Evolutionary conservation across 768 basidiomycete genomes (phyloP).

Genomic region (Gloeostereum incarnatum): DNA sequence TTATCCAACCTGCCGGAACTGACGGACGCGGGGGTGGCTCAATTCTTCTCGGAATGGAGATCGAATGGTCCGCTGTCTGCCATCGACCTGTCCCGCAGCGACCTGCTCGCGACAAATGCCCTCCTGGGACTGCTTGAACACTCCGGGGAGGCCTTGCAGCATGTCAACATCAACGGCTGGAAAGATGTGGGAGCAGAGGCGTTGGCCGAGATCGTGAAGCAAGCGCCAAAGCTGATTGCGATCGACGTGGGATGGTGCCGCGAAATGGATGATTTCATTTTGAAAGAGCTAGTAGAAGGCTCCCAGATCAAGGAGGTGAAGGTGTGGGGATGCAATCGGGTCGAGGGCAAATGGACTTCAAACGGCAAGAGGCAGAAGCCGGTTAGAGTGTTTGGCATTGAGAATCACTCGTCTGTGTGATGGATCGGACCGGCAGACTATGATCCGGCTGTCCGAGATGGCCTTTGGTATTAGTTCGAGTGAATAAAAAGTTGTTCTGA

Average conservation of each 20-base stretch:
- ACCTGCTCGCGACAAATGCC: conserved; percentile 38
- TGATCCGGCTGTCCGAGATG: conserved; percentile 3
- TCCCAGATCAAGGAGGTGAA: conserved; percentile 32
- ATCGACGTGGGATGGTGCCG: conserved; percentile 86
- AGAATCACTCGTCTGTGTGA: neutral
- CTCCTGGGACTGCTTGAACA: conserved; percentile 59
- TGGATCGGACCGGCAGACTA: neutral
- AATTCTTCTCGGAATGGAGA: conserved; percentile 56
- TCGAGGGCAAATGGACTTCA: conserved; percentile 13
- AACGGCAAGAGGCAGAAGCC: neutral
- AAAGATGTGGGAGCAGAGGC: conserved; percentile 46
- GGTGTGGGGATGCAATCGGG: conserved; percentile 46
- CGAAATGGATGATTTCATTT: conserved; percentile 69
- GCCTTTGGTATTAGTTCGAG: neutral
- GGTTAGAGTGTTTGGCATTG: neutral
- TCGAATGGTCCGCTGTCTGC: conserved; percentile 36
- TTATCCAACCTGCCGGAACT: conserved; percentile 51
- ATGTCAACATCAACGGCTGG: conserved; percentile 73
- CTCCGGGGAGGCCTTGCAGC: conserved; percentile 47
- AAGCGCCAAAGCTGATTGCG: conserved; percentile 30
- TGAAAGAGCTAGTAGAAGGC: conserved; percentile 54
- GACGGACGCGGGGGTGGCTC: conserved; percentile 60
- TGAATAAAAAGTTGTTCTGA: too few relatives aligned
- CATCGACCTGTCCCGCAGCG: conserved; percentile 60
- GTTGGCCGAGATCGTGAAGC: conserved; percentile 23